A percentile compares a stretch with the other conserved stretches of the same genome.
Conservation (phyloP, 148 eudicot genomes). For the Salicornia ramosissima region DNA sequence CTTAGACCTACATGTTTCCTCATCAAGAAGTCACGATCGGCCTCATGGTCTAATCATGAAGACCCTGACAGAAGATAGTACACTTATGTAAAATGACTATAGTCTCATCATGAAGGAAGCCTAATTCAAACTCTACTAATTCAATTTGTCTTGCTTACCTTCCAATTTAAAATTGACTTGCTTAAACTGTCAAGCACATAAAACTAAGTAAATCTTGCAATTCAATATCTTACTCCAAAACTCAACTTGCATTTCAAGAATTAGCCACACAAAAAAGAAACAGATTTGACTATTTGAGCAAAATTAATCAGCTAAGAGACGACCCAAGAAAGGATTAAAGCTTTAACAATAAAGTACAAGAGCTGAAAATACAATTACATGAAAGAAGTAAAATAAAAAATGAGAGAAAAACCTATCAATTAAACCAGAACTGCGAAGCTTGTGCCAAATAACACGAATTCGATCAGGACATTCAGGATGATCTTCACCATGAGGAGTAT, state of each 20-base stretch:
- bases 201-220: no score
- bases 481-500: slow-evolving; percentile 40
- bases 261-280: no score
- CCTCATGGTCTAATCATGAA: not conserved
- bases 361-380: not conserved
- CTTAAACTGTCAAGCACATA: no score
- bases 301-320: no score
- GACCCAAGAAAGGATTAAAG: not conserved
- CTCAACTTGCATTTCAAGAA: no score
- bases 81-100: not conserved
- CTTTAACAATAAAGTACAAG: not conserved
- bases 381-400: not conserved
- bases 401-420: slow-evolving; percentile 44
- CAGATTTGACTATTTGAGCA: no score
- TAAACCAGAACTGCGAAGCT: slow-evolving; percentile 50
- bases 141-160: no score
- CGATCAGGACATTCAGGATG: slow-evolving; percentile 94
- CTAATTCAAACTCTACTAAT: not conserved
- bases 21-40: not conserved
- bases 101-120: not conserved
- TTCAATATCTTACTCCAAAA: no score
- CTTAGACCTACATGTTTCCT: not conserved
- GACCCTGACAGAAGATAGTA: not conserved
- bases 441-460: slow-evolving; percentile 66
- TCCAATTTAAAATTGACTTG: no score